Percentiles rank a stretch among this genome's conserved stretches.
phyloP scores from a whole-genome alignment of 176 grass and related monocot species.

The Aechmea fasciata region DNA sequence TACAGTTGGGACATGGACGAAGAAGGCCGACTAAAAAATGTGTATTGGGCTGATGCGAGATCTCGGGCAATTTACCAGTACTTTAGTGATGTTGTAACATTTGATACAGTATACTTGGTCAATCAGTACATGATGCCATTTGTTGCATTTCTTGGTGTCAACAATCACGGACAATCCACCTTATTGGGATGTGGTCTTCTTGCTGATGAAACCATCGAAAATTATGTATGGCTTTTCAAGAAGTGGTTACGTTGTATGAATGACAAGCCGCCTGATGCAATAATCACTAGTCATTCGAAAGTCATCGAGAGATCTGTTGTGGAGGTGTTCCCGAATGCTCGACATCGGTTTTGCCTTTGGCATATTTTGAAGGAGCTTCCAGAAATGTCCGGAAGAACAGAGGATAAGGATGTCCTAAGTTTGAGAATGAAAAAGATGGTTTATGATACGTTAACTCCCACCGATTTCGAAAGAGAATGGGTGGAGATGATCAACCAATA shows the following conservation, averaged over 20 bases:
- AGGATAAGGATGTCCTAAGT: conserved; percentile 44
- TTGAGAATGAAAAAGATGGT: not conserved
- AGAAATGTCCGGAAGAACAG: conserved; percentile 45
- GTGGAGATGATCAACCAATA: conserved; percentile 1
- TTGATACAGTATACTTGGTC: conserved; percentile 52
- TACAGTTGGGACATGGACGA: conserved; percentile 76
- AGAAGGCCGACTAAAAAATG: conserved; percentile 71
- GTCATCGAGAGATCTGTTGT: conserved; percentile 53
- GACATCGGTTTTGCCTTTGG: conserved; percentile 62
- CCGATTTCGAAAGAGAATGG: conserved; percentile 4
- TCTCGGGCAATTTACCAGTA: conserved; percentile 61
- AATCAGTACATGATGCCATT: conserved; percentile 57
- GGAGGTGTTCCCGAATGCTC: conserved; percentile 54
- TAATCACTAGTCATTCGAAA: conserved; percentile 66
- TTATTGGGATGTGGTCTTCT: conserved; percentile 68
- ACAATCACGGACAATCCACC: conserved; percentile 54
- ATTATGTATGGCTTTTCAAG: conserved; percentile 72
- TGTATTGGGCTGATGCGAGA: conserved; percentile 74
- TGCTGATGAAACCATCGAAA: conserved; percentile 53
- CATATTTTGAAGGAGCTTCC: conserved; percentile 61
- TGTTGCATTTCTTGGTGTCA: conserved; percentile 58
- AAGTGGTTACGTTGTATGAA: conserved; percentile 71
- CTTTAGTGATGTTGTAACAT: conserved; percentile 65
- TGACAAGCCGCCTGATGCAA: conserved; percentile 43
- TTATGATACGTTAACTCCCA: not conserved